A percentile compares a stretch with the other conserved stretches of the same genome.
Conservation (phyloP, 2,329 filamentous ascomycete species). For the Aspergillus transmontanensis region DNA sequence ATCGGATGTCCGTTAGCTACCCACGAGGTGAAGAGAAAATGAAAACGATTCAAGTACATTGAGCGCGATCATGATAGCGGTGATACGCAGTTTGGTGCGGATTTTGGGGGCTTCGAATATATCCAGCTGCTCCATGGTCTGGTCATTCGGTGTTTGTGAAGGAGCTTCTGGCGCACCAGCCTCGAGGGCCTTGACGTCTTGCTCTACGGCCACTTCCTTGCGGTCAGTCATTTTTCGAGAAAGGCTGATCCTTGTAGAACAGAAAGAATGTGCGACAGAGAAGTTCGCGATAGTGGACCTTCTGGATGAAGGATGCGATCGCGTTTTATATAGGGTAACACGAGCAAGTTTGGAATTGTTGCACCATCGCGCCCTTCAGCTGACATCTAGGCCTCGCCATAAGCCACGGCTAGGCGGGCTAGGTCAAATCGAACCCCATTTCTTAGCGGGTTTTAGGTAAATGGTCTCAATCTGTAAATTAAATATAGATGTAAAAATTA, state of each 20-base stretch:
- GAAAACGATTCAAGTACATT: not conserved
- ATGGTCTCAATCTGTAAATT: too few species aligned
- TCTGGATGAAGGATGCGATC: not conserved
- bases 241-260: not conserved
- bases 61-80: not conserved
- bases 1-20: not conserved
- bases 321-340: not conserved
- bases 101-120: not conserved
- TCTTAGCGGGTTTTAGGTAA: too few species aligned
- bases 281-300: not conserved
- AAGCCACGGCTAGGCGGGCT: too few species aligned
- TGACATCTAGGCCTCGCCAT: not conserved
- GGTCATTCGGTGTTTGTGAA: not conserved
- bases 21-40: rapidly evolving
- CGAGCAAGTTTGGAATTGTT: not conserved
- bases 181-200: not conserved
- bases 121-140: not conserved
- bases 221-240: not conserved
- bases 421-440: too few species aligned
- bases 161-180: not conserved
- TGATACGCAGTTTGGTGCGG: not conserved
- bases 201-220: not conserved
- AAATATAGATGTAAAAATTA: too few species aligned
- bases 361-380: not conserved
- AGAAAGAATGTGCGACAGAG: not conserved